Evolutionary conservation across 2,329 filamentous ascomycete genomes (phyloP), one percentile per base, ranked within the genome.

Genomic region (Penicillium paneum): DNA sequence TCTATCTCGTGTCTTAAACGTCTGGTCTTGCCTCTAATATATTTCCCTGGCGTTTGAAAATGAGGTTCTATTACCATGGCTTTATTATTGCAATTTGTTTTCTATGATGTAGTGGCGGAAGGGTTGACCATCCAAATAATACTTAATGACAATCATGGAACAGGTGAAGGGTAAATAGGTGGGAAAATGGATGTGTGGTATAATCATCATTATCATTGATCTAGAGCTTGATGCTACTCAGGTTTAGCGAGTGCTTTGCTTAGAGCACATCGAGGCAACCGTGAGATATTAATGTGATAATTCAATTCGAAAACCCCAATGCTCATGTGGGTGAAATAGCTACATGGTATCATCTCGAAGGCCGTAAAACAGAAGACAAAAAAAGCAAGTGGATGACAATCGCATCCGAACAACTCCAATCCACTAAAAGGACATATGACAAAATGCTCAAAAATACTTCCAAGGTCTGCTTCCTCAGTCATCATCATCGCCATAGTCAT

Each of bases 401-500:
- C 19, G 40, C 32, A 41, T 53, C 15, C 39, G 5, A 29, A n/a
- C 26, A 50, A 49, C 44, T 32, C 39, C 26, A 19, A 26, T 38
- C 5, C 26, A 21, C 21, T 6, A 6, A 44, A 29, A 15, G n/a
- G 31, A 41, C 17, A 36, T 28, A 24, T 24, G 21, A 17, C n/a
- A 29, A 17, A 35, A 24, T 41, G 29, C 28, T 31, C 17, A 34
- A 17, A 1, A n/a, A 5, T 6, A 19, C 12, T 48, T 13, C 26
- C 5, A 11, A 47, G 39, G n/a, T 17, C 21, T 31, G 8, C 5
- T 17, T 19, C 11, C 19, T 55, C 47, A 63, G 52, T 67, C 63
- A 40, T 64, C 52, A 11, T 54, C 46, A n/a, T 54, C 52, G 12
- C 39, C 45, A 12, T 43, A 64, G 28, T 64, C 60, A 48, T 68